A percentile compares a stretch with the other conserved stretches of the same genome.
Conservation (phyloP, 345 rosid species). For the Eucalyptus urophylla region DNA sequence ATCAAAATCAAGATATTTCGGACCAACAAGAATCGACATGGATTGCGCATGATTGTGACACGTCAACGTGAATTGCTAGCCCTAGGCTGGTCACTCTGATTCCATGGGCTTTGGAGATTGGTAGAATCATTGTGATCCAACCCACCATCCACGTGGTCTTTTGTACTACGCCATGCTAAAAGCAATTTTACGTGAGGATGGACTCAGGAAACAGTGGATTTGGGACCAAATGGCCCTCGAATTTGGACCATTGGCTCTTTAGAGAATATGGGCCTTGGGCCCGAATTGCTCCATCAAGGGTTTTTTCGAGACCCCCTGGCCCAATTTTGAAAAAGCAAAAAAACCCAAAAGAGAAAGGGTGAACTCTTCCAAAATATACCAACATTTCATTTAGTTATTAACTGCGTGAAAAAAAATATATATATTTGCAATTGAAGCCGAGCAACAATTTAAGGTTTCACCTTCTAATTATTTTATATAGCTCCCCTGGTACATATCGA, state of each 20-base stretch:
- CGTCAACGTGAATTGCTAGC: neutral
- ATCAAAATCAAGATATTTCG: neutral
- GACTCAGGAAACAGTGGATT: neutral
- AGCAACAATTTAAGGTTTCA: neutral
- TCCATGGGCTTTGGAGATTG: neutral
- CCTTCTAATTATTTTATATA: fast-evolving
- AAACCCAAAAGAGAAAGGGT: fast-evolving
- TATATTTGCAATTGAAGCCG: fast-evolving
- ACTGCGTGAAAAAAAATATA: neutral
- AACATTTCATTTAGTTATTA: neutral
- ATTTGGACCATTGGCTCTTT: neutral
- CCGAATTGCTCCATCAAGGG: fast-evolving
- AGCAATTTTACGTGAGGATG: neutral
- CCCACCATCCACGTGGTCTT: neutral
- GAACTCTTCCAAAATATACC: neutral
- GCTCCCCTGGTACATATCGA: no score
- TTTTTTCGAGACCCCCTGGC: neutral
- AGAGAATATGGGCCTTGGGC: neutral
- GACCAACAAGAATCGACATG: neutral
- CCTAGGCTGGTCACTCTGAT: neutral
- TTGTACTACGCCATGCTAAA: neutral
- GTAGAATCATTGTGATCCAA: neutral
- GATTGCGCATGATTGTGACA: neutral
- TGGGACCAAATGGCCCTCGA: neutral
- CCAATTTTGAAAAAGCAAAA: neutral